phyloP scores from a whole-genome alignment of 2,329 filamentous ascomycete genomes.

The Cadophora sp. region DNA sequence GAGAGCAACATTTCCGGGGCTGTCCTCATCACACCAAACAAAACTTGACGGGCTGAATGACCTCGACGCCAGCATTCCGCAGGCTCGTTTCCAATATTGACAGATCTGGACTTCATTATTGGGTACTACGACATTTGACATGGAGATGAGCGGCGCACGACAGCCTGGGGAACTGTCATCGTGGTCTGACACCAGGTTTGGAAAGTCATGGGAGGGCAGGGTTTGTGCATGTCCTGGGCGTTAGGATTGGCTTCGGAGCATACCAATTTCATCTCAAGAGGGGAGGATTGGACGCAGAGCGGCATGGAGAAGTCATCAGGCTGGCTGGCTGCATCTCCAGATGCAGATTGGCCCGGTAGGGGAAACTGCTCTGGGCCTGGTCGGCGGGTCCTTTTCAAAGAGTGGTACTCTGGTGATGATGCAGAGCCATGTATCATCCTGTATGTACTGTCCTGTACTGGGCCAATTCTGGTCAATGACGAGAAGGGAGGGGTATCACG shows the following conservation, averaged over 20 bases:
- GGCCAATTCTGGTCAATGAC: background rate
- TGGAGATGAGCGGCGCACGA: slow-evolving; percentile 19
- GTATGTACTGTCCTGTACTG: background rate
- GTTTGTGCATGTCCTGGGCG: background rate
- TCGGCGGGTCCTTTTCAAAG: slow-evolving; percentile 4
- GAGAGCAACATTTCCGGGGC: slow-evolving; percentile 6
- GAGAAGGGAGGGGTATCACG: background rate
- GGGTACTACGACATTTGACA: slow-evolving; percentile 30
- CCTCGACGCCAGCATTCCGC: slow-evolving; percentile 12
- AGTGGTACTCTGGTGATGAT: slow-evolving; percentile 12
- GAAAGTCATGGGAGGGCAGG: background rate
- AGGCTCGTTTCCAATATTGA: background rate
- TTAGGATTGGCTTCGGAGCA: slow-evolving; percentile 4
- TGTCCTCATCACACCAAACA: slow-evolving; percentile 18
- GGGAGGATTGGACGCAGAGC: background rate
- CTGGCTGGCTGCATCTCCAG: slow-evolving; percentile 7
- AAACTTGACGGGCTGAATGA: slow-evolving; percentile 24
- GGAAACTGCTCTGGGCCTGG: slow-evolving; percentile 2
- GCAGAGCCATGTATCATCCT: background rate
- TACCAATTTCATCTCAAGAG: background rate
- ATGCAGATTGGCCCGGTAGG: background rate
- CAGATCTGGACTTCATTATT: slow-evolving; percentile 18
- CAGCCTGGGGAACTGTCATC: slow-evolving; percentile 6
- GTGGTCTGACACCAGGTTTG: slow-evolving; percentile 8
- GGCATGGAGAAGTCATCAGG: background rate